Percentiles rank a stretch among this genome's conserved stretches.
phyloP scores from a whole-genome alignment of 2,329 filamentous ascomycete genomes.

The Sphaerostilbella broomeana region DNA sequence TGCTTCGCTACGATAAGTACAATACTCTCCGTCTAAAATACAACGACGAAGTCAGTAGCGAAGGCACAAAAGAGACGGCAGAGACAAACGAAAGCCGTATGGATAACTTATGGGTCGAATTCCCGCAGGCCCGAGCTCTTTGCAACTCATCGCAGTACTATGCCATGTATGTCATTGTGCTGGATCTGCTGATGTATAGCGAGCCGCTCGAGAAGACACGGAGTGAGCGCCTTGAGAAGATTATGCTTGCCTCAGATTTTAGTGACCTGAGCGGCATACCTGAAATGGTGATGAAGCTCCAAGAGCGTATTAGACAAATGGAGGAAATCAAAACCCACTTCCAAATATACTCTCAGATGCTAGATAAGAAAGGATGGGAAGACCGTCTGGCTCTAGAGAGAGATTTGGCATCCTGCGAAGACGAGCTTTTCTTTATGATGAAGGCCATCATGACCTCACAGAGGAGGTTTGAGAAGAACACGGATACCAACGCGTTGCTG shows the following conservation, averaged over 20 bases:
- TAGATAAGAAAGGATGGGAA: conserved; percentile 87
- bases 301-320: conserved; percentile 86
- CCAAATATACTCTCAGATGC: conserved; percentile 79
- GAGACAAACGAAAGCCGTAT: conserved; percentile 69
- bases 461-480: conserved; percentile 66
- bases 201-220: conserved; percentile 97
- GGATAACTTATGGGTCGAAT: conserved; percentile 95
- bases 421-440: conserved; percentile 99
- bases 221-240: conserved; percentile 91
- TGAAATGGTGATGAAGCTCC: conserved; percentile 83
- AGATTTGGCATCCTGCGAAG: conserved; percentile 82
- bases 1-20: conserved; percentile 94
- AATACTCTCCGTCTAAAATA: conserved; percentile 96
- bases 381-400: conserved; percentile 84
- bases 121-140: conserved; percentile 86
- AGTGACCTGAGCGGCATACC: conserved; percentile 92
- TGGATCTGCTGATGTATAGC: conserved; percentile 91
- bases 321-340: conserved; percentile 97
- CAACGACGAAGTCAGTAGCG: conserved; percentile 80
- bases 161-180: conserved; percentile 93
- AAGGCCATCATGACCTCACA: conserved; percentile 98
- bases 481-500: conserved; percentile 70
- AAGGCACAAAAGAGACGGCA: conserved; percentile 40
- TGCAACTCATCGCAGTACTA: conserved; percentile 98
- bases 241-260: conserved; percentile 97